phyloP scores from a whole-genome alignment of 2,329 filamentous ascomycete species.

The Rutstroemia sp. region DNA sequence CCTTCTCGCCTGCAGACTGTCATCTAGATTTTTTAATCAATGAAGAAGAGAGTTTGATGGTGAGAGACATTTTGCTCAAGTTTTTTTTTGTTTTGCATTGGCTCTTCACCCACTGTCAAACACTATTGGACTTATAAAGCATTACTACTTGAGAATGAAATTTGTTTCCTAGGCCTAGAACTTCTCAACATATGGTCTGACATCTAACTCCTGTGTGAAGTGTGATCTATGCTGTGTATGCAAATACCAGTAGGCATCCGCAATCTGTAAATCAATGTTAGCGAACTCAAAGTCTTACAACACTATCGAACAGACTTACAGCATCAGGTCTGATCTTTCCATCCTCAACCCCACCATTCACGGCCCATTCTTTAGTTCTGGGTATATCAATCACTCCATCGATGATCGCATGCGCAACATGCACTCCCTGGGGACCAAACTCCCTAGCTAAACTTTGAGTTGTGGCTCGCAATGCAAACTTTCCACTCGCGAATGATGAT shows the following conservation, averaged over 20 bases:
- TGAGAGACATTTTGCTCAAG: constrained; percentile 53
- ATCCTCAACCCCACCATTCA: constrained; percentile 41
- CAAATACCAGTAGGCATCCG: constrained; percentile 70
- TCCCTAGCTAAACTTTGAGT: constrained; percentile 72
- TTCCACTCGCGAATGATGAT: constrained; percentile 66
- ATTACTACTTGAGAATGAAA: background rate
- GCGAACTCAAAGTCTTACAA: background rate
- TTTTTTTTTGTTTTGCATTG: background rate
- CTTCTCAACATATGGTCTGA: constrained; percentile 76
- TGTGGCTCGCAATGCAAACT: constrained; percentile 71
- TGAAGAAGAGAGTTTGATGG: constrained; percentile 79
- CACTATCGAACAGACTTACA: constrained; percentile 40
- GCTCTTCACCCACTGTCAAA: no score
- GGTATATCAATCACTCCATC: constrained; percentile 83
- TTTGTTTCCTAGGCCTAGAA: constrained; percentile 31
- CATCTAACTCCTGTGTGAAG: constrained; percentile 77
- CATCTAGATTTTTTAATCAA: constrained; percentile 46
- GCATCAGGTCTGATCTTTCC: constrained; percentile 67
- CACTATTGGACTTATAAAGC: no score
- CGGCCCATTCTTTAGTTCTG: constrained; percentile 46
- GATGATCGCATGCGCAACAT: constrained; percentile 75
- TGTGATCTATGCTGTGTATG: constrained; percentile 73
- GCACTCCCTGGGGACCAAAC: constrained; percentile 77
- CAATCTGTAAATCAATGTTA: constrained; percentile 51
- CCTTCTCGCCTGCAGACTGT: constrained; percentile 77